These are phyloP conservation scores for Venustampulla echinocandica DNA, from an alignment of 495 filamentous ascomycete genomes.

Conservation along the genomic window DNA sequence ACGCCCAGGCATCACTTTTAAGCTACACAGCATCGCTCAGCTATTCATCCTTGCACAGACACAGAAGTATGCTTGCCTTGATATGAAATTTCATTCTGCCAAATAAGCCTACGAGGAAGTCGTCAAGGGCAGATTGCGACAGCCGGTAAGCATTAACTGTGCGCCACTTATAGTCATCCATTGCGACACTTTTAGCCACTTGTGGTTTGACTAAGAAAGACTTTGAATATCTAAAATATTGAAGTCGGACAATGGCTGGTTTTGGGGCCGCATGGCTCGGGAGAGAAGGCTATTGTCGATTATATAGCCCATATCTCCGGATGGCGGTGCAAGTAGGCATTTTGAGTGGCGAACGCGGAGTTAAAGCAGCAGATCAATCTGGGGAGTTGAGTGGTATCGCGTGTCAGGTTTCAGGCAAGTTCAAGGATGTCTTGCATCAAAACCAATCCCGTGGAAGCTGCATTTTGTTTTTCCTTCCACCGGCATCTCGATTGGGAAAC, in stretches of 20 bases:
- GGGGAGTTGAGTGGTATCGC: neutral
- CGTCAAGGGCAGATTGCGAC: slow-evolving; percentile 1
- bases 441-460: neutral
- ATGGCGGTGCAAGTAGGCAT: neutral
- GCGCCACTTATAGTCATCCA: slow-evolving; percentile 3
- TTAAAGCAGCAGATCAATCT: slow-evolving; percentile 2
- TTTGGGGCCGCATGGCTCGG: neutral
- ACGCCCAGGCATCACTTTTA: neutral
- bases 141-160: slow-evolving; percentile 5
- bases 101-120: slow-evolving; percentile 4
- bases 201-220: neutral
- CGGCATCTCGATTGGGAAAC: slow-evolving; percentile 2
- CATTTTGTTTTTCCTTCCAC: neutral
- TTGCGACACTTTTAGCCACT: slow-evolving; percentile 1
- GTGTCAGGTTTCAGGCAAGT: neutral
- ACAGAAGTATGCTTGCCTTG: slow-evolving; percentile 6
- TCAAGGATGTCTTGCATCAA: slow-evolving; percentile 3
- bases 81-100: slow-evolving; percentile 8
- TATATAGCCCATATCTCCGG: slow-evolving; percentile 2
- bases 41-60: neutral
- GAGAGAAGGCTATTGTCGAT: slow-evolving; percentile 1
- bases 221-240: slow-evolving; percentile 4
- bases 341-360: neutral
- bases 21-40: neutral
- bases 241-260: neutral